Evolutionary conservation across 805 yeast species (phyloP).

Genomic region (Candida namnaoensis): DNA sequence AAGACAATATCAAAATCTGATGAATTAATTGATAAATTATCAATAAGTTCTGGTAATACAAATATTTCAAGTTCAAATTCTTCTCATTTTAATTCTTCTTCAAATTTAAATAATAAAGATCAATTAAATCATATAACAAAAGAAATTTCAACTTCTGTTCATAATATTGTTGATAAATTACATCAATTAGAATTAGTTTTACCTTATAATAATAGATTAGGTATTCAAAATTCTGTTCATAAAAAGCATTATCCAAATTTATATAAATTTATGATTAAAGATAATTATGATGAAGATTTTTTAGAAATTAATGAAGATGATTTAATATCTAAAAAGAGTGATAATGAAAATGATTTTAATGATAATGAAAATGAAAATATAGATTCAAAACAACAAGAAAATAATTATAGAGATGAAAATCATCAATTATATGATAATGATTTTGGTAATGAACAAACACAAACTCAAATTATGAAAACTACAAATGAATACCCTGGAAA

Average conservation of each 20-base stretch:
- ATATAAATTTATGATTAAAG: slow-evolving; percentile 16
- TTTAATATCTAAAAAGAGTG: not conserved
- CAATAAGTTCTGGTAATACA: not conserved
- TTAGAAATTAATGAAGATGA: not conserved
- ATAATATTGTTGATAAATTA: slow-evolving; percentile 14
- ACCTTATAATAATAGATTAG: slow-evolving; percentile 26
- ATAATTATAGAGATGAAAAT: not conserved
- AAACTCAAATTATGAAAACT: no score
- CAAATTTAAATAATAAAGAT: not conserved
- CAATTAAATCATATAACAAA: slow-evolving; percentile 1
- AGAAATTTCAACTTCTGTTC: slow-evolving; percentile 6
- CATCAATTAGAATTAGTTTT: slow-evolving; percentile 25
- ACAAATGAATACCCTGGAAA: no score
- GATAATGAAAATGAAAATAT: not conserved
- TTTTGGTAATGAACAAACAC: not conserved
- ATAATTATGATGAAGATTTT: not conserved
- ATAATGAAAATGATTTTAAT: not conserved
- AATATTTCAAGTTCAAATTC: not conserved
- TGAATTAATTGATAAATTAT: slow-evolving; percentile 1
- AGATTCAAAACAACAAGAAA: not conserved
- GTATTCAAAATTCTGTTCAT: slow-evolving; percentile 27
- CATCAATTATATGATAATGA: not conserved
- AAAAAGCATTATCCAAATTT: slow-evolving; percentile 34
- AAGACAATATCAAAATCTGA: slow-evolving; percentile 1
- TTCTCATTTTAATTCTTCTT: no score